Evolutionary conservation across 345 rosid species (phyloP).

Genomic region (Corchorus capsularis): DNA sequence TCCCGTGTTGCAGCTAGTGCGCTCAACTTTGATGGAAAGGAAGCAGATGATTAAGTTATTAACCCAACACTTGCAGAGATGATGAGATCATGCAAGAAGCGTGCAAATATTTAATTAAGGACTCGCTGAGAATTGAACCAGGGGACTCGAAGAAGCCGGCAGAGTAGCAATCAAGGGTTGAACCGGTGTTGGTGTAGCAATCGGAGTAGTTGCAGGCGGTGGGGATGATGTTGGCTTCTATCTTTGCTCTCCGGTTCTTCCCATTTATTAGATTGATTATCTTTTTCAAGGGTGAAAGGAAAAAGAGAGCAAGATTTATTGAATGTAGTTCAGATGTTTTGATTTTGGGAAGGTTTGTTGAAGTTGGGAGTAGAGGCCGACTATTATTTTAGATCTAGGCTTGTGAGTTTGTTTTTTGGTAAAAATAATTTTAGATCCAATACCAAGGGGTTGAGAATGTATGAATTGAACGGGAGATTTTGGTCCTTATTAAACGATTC

Average conservation of each 20-base stretch:
- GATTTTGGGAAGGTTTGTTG: too few relatives aligned
- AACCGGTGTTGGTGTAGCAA: slow-evolving; percentile 14
- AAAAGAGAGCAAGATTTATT: neutral
- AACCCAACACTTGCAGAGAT: slow-evolving; percentile 21
- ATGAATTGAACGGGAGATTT: too few relatives aligned
- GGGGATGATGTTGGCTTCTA: slow-evolving; percentile 12
- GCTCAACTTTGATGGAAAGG: neutral
- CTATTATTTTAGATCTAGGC: too few relatives aligned
- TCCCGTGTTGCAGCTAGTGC: neutral
- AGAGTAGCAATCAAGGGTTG: slow-evolving; percentile 20
- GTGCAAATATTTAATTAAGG: neutral
- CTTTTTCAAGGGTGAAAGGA: neutral
- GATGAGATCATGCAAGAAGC: slow-evolving; percentile 12
- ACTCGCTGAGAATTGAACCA: slow-evolving; percentile 27
- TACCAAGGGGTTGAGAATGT: too few relatives aligned
- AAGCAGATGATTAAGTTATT: slow-evolving; percentile 1
- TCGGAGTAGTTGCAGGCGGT: slow-evolving; percentile 25
- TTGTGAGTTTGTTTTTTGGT: too few relatives aligned
- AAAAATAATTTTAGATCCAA: too few relatives aligned
- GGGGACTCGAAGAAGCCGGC: slow-evolving; percentile 2
- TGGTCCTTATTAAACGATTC: too few relatives aligned
- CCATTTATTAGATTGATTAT: neutral
- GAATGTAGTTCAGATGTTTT: too few relatives aligned
- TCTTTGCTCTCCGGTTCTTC: too few relatives aligned
- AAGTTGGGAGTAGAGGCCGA: too few relatives aligned